Evolutionary conservation across 345 rosid species (phyloP).

Genomic region (Murraya paniculata): DNA sequence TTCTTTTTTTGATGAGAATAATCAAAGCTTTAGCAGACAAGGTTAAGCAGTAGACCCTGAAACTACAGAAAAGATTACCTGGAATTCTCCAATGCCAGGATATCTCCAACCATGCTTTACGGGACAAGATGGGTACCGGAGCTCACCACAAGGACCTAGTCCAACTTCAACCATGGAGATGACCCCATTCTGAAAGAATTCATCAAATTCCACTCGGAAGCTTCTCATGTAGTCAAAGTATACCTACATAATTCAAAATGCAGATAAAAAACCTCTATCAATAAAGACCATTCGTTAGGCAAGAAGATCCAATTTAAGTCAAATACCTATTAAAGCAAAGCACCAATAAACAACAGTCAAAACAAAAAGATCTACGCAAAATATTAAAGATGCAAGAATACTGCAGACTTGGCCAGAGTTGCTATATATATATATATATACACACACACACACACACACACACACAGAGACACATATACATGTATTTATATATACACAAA

Average conservation of each 20-base stretch:
- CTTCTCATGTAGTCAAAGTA: conserved; percentile 98
- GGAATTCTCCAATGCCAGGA: conserved; percentile 98
- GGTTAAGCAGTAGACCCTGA: conserved; percentile 8
- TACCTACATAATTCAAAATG: conserved; percentile 52
- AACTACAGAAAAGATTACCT: conserved; percentile 45
- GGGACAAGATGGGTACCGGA: conserved; percentile 90
- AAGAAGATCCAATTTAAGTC: background rate
- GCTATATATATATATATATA: conserved; percentile 4
- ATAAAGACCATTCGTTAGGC: background rate
- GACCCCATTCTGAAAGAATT: conserved; percentile 60
- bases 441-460: no score
- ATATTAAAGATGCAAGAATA: background rate
- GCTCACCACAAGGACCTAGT: conserved; percentile 96
- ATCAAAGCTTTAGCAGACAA: background rate
- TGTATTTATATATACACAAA: no score
- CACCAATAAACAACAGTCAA: conserved; percentile 2
- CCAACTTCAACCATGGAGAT: conserved; percentile 88
- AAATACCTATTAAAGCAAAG: conserved; percentile 7
- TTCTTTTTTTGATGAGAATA: no score
- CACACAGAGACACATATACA: no score
- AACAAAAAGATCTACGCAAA: background rate
- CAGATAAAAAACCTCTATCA: background rate
- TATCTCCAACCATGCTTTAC: conserved; percentile 98
- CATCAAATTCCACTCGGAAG: conserved; percentile 83
- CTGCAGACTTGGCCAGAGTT: background rate